Conservation (phyloP, 441 rosid genomes). For the Arabidopsis hybrid region DNA sequence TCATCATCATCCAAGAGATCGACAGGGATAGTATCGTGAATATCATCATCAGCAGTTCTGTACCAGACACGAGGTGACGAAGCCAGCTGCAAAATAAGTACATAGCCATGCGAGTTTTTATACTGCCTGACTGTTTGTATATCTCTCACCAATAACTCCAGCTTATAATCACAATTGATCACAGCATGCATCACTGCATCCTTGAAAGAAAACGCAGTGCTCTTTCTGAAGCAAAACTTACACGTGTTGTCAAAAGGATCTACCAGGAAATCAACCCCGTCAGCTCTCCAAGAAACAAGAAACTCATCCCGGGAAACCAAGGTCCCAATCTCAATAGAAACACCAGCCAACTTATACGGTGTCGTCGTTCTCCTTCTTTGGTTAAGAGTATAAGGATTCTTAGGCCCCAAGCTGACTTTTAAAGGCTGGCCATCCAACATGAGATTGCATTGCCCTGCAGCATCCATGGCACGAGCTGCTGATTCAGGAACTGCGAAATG, state of each 20-base stretch:
- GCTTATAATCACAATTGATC: conserved; percentile 82
- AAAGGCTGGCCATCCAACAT: conserved; percentile 51
- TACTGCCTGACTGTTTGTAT: conserved; percentile 65
- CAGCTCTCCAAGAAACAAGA: conserved; percentile 67
- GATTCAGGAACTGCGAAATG: conserved; percentile 71
- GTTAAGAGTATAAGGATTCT: conserved; percentile 66
- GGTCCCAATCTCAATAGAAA: conserved; percentile 69
- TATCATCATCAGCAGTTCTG: conserved; percentile 87
- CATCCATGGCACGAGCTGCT: conserved; percentile 52
- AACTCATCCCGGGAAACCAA: conserved; percentile 60
- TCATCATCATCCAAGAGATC: conserved; percentile 95
- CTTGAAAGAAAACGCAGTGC: conserved; percentile 76
- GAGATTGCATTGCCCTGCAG: conserved; percentile 57
- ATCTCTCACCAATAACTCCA: conserved; percentile 84
- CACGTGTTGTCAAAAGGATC: conserved; percentile 89
- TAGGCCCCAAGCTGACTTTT: conserved; percentile 78
- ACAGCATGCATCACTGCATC: conserved; percentile 55
- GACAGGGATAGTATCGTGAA: conserved; percentile 55
- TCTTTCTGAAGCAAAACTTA: conserved; percentile 72
- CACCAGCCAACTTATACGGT: conserved; percentile 64
- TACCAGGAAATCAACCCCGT: conserved; percentile 72
- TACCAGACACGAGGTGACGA: conserved; percentile 83
- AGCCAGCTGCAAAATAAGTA: conserved; percentile 70
- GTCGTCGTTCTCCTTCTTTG: conserved; percentile 63
- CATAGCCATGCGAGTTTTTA: conserved; percentile 47